phyloP scores from a whole-genome alignment of 352 stramenopile species.

The Phytophthora capsici region DNA sequence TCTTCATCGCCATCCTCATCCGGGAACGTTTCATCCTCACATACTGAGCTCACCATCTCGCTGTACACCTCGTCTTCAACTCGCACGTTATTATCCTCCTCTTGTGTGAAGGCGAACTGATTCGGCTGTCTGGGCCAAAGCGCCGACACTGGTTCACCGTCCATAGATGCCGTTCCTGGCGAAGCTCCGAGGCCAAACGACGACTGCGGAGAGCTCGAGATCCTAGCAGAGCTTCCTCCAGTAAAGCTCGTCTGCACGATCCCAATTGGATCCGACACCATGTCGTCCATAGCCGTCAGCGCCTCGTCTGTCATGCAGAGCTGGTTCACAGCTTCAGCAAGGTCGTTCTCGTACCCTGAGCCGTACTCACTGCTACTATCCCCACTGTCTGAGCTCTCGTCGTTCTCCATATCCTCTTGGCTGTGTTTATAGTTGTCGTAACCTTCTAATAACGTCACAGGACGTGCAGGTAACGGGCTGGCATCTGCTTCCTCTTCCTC shows the following conservation, averaged over 20 bases:
- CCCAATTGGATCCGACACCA: slow-evolving; percentile 61
- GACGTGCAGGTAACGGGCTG: slow-evolving; percentile 2
- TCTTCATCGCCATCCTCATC: slow-evolving; percentile 48
- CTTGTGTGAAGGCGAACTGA: slow-evolving; percentile 87
- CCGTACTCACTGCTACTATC: slow-evolving; percentile 59
- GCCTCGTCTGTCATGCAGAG: slow-evolving; percentile 69
- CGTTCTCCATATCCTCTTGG: slow-evolving; percentile 23
- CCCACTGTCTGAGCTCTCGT: slow-evolving; percentile 21
- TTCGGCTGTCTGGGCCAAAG: slow-evolving; percentile 83
- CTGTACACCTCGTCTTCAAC: slow-evolving; percentile 85
- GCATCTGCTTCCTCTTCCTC: slow-evolving; percentile 13
- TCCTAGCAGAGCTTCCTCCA: slow-evolving; percentile 31
- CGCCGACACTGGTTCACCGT: slow-evolving; percentile 75
- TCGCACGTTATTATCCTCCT: slow-evolving; percentile 67
- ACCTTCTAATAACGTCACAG: slow-evolving; percentile 4
- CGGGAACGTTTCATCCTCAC: slow-evolving; percentile 62
- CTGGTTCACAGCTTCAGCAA: slow-evolving; percentile 72
- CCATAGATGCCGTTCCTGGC: slow-evolving; percentile 64
- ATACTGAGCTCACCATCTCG: slow-evolving; percentile 71
- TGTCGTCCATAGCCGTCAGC: slow-evolving; percentile 54
- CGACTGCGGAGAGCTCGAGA: slow-evolving; percentile 70
- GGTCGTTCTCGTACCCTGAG: slow-evolving; percentile 76
- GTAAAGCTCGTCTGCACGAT: slow-evolving; percentile 42
- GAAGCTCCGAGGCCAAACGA: slow-evolving; percentile 71
- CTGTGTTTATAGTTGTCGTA: slow-evolving; percentile 26